These are phyloP conservation scores for Clausena lansium DNA, from an alignment of 345 rosid species.

Conservation along the genomic window DNA sequence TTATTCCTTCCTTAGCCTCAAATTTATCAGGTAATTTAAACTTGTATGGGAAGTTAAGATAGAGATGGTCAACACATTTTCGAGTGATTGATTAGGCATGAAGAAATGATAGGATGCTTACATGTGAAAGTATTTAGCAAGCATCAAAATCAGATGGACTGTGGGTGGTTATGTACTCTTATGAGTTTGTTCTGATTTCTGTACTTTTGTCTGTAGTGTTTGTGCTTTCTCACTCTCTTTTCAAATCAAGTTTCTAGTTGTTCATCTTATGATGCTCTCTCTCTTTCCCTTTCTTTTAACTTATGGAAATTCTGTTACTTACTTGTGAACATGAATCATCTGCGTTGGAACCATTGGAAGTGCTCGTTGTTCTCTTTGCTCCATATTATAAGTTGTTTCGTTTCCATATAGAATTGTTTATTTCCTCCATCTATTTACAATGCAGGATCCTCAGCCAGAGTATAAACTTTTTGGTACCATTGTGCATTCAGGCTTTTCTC, in stretches of 20 bases:
- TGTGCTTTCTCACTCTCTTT: background rate
- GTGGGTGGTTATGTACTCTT: background rate
- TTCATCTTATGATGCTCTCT: background rate
- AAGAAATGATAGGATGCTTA: background rate
- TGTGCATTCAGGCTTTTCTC: slow-evolving; percentile 89
- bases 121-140: background rate
- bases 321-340: background rate
- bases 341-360: background rate
- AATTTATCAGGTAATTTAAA: background rate
- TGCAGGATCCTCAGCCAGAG: slow-evolving; percentile 81
- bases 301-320: background rate
- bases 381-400: background rate
- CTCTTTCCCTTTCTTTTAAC: background rate
- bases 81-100: background rate
- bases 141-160: background rate
- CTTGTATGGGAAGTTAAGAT: background rate
- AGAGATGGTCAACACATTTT: background rate
- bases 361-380: background rate
- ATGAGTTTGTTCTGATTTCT: background rate
- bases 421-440: background rate
- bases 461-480: slow-evolving; percentile 94
- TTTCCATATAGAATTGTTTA: slow-evolving; percentile 1
- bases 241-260: background rate
- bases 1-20: background rate
- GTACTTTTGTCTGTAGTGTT: background rate